Evolutionary conservation across 2,329 filamentous ascomycete species (phyloP), one percentile per base, ranked within the genome.

Genomic region (Fusarium pseudoanthophilum): DNA sequence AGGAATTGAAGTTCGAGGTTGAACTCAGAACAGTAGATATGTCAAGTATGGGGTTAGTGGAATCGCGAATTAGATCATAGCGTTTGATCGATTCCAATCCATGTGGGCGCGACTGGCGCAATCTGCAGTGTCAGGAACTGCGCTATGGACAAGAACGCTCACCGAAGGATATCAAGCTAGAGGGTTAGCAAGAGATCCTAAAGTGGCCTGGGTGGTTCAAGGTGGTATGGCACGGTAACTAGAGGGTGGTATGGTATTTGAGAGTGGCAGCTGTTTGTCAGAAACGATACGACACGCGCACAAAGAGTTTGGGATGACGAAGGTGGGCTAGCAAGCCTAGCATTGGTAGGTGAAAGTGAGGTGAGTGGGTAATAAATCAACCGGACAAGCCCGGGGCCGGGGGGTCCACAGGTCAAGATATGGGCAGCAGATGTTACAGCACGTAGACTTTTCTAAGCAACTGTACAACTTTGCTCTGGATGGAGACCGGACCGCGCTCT

Each of bases 131-230:
- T 67, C 61, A 64, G 67, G 64, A 64, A 51, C 43, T 62, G 69
- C 72, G 74, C 78, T 77, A 77, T 72, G 32, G 71, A 80, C 78
- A 55, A 79, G 78, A 80, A 80, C 69, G 76, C 67, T 80, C 79
- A 80, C 79, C 79, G 79, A 80, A 75, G 71, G 63, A 64, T 42
- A 65, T n/a, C 56, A 72, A 57, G 56, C 77, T 77, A 78, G 64
- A 64, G 62, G 51, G 42, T 56, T 60, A 70, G 63, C 53, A 59
- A 56, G 37, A 58, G 60, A 45, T 57, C 73, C 67, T 63, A 69
- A 75, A 71, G 64, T 63, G 73, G 63, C 52, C 59, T 66, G 57
- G 55, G 57, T 61, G 49, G 46, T 55, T 49, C 42, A 64, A 56
- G 30, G 42, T 51, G 42, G 56, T 63, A 51, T 63, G 45, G 58